Conservation (phyloP, 2,329 filamentous ascomycete genomes). For the Colletotrichum sp. region DNA sequence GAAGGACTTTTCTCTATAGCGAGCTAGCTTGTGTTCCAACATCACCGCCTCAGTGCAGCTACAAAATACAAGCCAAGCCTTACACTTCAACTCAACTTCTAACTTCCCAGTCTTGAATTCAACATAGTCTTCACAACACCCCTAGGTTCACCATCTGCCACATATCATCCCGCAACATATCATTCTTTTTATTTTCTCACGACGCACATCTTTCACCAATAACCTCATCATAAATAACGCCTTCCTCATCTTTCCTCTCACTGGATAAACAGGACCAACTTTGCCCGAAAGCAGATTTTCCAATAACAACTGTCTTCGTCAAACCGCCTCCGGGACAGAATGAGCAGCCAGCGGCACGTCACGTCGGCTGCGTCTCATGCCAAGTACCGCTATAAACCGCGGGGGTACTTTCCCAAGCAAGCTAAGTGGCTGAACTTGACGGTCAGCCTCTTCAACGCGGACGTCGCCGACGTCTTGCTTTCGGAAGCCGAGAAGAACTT, state of each 20-base stretch:
- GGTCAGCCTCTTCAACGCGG: no score
- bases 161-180: background rate
- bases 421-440: no score
- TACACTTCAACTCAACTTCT: background rate
- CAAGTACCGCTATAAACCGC: no score
- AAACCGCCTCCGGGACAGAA: no score
- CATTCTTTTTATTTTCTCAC: background rate
- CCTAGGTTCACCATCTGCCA: background rate
- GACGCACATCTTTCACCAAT: fast-evolving
- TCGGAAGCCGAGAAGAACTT: no score
- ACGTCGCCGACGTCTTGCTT: no score
- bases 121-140: background rate
- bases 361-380: no score
- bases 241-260: background rate
- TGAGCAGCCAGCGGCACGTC: no score
- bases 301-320: no score
- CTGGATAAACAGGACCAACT: no score
- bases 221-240: fast-evolving
- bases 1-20: constrained; percentile 11
- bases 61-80: background rate
- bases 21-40: background rate
- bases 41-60: background rate
- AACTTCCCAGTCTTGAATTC: background rate
- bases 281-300: no score
- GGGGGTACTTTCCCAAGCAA: no score